Evolutionary conservation across 2,329 filamentous ascomycete species (phyloP).

Genomic region (Grosmannia serpens): DNA sequence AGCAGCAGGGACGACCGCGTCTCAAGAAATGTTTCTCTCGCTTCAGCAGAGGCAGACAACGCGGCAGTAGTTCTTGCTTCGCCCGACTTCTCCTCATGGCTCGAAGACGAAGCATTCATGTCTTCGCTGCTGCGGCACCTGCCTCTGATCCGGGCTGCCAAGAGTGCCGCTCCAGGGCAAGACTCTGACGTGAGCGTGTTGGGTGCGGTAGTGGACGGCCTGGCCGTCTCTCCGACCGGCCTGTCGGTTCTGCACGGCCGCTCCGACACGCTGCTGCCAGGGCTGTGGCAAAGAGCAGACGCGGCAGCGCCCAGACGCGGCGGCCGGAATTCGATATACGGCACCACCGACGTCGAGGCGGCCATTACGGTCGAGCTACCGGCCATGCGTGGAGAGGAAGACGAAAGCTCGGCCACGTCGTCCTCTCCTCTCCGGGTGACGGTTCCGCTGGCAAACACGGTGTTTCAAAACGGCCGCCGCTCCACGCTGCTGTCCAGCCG

Average conservation of each 20-base stretch:
- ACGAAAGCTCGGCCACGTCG: conserved; percentile 17
- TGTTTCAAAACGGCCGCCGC: conserved; percentile 58
- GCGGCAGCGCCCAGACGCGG: neutral
- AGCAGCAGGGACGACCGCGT: neutral
- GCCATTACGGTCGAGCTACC: conserved; percentile 31
- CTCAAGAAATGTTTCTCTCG: neutral
- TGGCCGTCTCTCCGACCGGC: conserved; percentile 28
- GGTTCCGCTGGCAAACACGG: conserved; percentile 63
- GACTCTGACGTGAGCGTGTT: conserved; percentile 32
- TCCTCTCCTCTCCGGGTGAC: conserved; percentile 26
- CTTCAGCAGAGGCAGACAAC: conserved; percentile 16
- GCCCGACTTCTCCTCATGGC: conserved; percentile 32
- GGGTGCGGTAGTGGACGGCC: conserved; percentile 43
- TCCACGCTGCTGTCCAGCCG: conserved; percentile 43
- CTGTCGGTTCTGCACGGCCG: conserved; percentile 40
- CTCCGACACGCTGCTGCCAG: conserved; percentile 29
- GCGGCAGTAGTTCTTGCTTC: conserved; percentile 40
- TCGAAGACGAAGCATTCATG: conserved; percentile 31
- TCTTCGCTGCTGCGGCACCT: conserved; percentile 18
- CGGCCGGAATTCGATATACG: neutral
- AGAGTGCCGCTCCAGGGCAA: neutral
- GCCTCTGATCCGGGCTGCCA: neutral
- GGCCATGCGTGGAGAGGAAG: conserved; percentile 23
- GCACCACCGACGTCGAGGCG: conserved; percentile 17
- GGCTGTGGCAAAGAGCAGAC: conserved; percentile 26